Evolutionary conservation across 2,329 filamentous ascomycete species (phyloP).

Genomic region (Sporothrix brasiliensis): DNA sequence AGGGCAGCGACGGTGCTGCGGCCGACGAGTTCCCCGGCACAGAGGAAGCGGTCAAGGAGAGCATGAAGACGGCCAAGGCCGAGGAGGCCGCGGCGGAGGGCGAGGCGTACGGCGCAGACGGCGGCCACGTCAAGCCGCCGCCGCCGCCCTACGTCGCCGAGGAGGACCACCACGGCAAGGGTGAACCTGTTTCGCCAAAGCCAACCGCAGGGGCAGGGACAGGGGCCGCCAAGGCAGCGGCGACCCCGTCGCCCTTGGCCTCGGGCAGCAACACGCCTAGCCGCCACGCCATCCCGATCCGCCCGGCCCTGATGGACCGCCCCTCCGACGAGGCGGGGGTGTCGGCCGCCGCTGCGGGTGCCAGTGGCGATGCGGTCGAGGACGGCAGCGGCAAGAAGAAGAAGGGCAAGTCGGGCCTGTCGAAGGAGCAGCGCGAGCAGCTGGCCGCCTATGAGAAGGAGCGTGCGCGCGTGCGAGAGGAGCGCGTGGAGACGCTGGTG

Average conservation of each 20-base stretch:
- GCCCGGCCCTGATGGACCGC: conserved; percentile 85
- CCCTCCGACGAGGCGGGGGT: conserved; percentile 75
- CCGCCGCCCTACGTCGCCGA: conserved; percentile 48
- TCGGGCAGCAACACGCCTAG: conserved; percentile 48
- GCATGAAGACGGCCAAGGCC: conserved; percentile 28
- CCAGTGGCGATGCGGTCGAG: conserved; percentile 43
- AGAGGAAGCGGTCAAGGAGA: conserved; percentile 54
- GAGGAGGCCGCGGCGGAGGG: background rate
- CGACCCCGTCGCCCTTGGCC: conserved; percentile 40
- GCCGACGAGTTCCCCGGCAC: conserved; percentile 57
- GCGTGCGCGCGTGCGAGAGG: conserved; percentile 75
- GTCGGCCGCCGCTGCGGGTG: conserved; percentile 54
- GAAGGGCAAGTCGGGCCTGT: conserved; percentile 81
- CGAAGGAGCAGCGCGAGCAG: conserved; percentile 91
- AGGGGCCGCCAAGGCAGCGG: conserved; percentile 36
- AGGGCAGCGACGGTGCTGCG: conserved; percentile 41
- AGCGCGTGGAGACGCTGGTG: conserved; percentile 81
- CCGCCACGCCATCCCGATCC: conserved; percentile 65
- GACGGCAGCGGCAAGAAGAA: conserved; percentile 64
- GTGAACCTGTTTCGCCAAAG: conserved; percentile 9
- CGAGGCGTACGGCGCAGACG: conserved; percentile 18
- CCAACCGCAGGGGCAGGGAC: conserved; percentile 28
- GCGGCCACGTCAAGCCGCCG: conserved; percentile 45
- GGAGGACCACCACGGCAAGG: conserved; percentile 39
- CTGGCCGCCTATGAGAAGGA: conserved; percentile 86